Conservation (phyloP, 768 basidiomycete genomes). For the Suillus tomentosus region DNA sequence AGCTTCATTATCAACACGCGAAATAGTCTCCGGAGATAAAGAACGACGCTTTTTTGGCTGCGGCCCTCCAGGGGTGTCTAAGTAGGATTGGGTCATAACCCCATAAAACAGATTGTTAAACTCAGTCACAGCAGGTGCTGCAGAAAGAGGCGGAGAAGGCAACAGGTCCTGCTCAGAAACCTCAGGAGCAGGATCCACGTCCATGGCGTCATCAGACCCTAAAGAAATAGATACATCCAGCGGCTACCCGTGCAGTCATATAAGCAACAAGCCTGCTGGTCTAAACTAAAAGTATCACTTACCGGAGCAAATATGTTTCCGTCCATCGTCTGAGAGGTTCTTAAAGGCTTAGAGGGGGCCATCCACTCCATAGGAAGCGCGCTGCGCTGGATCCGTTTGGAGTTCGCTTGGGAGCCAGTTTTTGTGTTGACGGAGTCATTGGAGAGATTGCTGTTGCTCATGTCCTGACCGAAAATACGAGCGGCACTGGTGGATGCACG, state of each 20-base stretch:
- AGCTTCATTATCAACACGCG: slow-evolving; percentile 38
- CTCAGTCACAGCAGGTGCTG: slow-evolving; percentile 52
- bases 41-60: slow-evolving; percentile 60
- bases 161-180: slow-evolving; percentile 34
- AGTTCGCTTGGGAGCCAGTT: slow-evolving; percentile 38
- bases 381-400: slow-evolving; percentile 61
- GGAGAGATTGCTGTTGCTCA: slow-evolving; percentile 56
- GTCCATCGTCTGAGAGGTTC: slow-evolving; percentile 24
- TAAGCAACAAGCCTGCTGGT: slow-evolving; percentile 20
- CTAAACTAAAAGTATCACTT: slow-evolving; percentile 16
- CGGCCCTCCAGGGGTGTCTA: slow-evolving; percentile 45
- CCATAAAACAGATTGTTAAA: slow-evolving; percentile 66
- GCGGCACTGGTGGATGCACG: slow-evolving; percentile 67
- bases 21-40: slow-evolving; percentile 52
- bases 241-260: slow-evolving; percentile 29
- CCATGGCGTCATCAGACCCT: slow-evolving; percentile 72
- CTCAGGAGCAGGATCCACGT: slow-evolving; percentile 63
- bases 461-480: slow-evolving; percentile 72
- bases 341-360: slow-evolving; percentile 28
- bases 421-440: slow-evolving; percentile 35
- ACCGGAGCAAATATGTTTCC: slow-evolving; percentile 34
- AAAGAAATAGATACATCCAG: slow-evolving; percentile 41
- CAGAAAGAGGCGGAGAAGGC: slow-evolving; percentile 45
- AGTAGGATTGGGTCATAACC: slow-evolving; percentile 49
- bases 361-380: slow-evolving; percentile 69